Base-by-base conservation (phyloP, 116 monocot genomes). In the Thalassia testudinum region DNA sequence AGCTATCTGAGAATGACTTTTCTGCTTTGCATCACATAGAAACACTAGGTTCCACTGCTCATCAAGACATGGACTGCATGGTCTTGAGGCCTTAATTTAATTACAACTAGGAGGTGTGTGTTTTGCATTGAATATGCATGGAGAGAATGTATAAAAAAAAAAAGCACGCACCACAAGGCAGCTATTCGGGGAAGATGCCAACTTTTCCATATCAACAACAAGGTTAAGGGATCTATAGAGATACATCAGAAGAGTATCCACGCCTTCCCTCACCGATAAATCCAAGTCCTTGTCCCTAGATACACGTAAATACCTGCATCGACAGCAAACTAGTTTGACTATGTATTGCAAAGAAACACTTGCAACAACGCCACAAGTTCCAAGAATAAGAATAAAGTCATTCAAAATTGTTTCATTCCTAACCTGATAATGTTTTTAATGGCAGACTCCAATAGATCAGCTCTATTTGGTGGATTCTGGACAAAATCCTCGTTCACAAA, bases 201-300 rank as follows among this genome's bases (percentile, higher is more conserved):
- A 86, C 23, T 72, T 43, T 59, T 99, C 99, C 99, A 99, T 99
- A 69, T 90, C 82, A 70, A 62, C 69, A 19, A 99, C 78, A 67
- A 48, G 71, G 78, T 99, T 70, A 27, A 99, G 90, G 43, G 86
- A 77, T 72, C 90, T 79, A 68, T 90, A 99, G 30, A 99, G 99
- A 57, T 90, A 99, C 82, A 99, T 86, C 24, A 99, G 59, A 72
- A 99, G 80, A 53, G 99, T 90, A 75, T 99, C 99, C 24, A 90
- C 83, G 43, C 99, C 99, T 64, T 90, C 83, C 59, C 62, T 69
- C 37, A 90, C 66, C 25, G 70, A 47, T 62, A 74, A 55, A 57
- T 42, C 62, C 57, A 89, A 77, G 40, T 78, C 72, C 73, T 70
- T 82, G 38, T 78, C 62, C 38, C 99, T 79, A 40, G 69, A 79